A percentile compares a stretch with the other conserved stretches of the same genome.
phyloP scores from a whole-genome alignment of 352 stramenopile genomes.

The Phytophthora pini region DNA sequence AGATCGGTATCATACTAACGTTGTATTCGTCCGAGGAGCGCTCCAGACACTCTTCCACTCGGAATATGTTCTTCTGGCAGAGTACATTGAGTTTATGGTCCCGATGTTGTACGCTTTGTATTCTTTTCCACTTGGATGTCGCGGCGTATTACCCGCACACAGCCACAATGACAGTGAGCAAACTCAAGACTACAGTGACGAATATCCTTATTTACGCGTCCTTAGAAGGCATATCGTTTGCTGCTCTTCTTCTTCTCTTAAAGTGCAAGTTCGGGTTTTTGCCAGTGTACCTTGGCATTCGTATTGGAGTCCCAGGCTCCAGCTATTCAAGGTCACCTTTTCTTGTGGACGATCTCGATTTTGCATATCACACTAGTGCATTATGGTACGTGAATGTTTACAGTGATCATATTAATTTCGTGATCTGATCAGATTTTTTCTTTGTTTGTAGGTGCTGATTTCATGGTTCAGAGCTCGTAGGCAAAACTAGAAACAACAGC shows the following conservation, averaged over 20 bases:
- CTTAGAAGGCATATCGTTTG: constrained; percentile 17
- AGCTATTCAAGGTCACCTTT: constrained; percentile 27
- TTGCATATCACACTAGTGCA: constrained; percentile 34
- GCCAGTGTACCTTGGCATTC: constrained; percentile 38
- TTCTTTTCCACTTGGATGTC: constrained; percentile 11
- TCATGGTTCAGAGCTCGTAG: background rate
- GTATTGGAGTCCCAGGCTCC: constrained; percentile 35
- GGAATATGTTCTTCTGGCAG: constrained; percentile 28
- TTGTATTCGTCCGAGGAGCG: constrained; percentile 1
- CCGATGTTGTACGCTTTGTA: constrained; percentile 33
- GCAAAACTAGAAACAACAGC: too few species aligned
- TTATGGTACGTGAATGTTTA: constrained; percentile 18
- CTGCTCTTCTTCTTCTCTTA: constrained; percentile 12
- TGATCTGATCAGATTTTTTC: background rate
- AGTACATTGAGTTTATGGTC: constrained; percentile 40
- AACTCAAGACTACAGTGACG: constrained; percentile 1
- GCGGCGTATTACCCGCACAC: constrained; percentile 31
- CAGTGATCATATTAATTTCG: background rate
- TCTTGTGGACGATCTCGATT: constrained; percentile 35
- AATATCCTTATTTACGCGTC: constrained; percentile 16
- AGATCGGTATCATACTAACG: background rate
- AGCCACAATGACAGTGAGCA: background rate
- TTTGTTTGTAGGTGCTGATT: background rate
- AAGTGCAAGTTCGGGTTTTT: constrained; percentile 26
- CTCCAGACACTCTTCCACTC: constrained; percentile 31